Evolutionary conservation across 495 filamentous ascomycete species (phyloP).

Genomic region (Achaetomiella virescens): DNA sequence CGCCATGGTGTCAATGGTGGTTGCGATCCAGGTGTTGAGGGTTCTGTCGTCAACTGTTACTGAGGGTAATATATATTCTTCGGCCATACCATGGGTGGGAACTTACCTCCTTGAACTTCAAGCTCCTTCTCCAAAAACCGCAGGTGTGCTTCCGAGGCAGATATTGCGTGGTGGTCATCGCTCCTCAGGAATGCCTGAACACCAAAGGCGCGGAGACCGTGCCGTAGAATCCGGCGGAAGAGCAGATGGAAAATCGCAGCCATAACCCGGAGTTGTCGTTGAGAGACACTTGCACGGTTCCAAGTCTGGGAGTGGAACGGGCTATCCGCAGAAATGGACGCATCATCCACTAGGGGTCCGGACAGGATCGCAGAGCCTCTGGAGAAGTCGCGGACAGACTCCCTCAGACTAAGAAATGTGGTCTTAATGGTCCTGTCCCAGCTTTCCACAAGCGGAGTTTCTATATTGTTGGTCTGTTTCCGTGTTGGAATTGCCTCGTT

Average conservation of each 20-base stretch:
- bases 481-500: neutral
- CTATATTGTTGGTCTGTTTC: neutral
- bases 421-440: neutral
- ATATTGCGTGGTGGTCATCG: neutral
- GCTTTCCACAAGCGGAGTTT: neutral
- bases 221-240: slow-evolving; percentile 14
- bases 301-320: neutral
- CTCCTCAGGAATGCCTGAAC: slow-evolving; percentile 4
- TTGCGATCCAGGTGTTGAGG: slow-evolving; percentile 2
- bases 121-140: slow-evolving; percentile 6
- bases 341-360: neutral
- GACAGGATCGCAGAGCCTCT: neutral
- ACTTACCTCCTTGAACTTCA: slow-evolving; percentile 1
- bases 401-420: slow-evolving; percentile 8
- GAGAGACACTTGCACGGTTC: neutral
- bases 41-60: neutral
- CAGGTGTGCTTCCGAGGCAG: slow-evolving; percentile 1
- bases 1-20: neutral
- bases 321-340: neutral
- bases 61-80: neutral
- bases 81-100: neutral
- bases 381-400: slow-evolving; percentile 22
- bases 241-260: slow-evolving; percentile 14
- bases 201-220: slow-evolving; percentile 11
- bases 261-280: slow-evolving; percentile 8